Conservation (phyloP, 768 basidiomycete species). For the Naganishia randhawae region DNA sequence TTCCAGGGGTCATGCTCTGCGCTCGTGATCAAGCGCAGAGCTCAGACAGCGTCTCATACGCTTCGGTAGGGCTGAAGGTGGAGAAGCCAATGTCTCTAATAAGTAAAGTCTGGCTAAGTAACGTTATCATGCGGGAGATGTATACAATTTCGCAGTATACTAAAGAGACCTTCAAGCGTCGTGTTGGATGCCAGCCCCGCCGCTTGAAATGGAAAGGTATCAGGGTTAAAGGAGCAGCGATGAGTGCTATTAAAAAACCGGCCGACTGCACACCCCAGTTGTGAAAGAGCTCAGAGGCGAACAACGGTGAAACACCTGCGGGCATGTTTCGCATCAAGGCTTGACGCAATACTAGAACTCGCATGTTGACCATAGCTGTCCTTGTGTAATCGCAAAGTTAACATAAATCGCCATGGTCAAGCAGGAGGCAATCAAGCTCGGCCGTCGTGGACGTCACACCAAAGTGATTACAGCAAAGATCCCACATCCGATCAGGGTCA, state of each 20-base stretch:
- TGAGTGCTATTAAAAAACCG: slow-evolving; percentile 15
- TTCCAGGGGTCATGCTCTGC: too few species aligned
- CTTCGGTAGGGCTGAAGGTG: too few species aligned
- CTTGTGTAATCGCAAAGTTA: slow-evolving; percentile 18
- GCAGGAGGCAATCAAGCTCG: neutral
- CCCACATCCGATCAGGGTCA: slow-evolving; percentile 27
- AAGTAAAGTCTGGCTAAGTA: too few species aligned
- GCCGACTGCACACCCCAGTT: slow-evolving; percentile 20
- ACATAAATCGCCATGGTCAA: neutral
- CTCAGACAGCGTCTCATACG: too few species aligned
- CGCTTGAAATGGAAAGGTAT: slow-evolving; percentile 12
- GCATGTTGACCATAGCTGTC: slow-evolving; percentile 19
- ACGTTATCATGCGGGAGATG: too few species aligned
- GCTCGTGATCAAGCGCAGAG: too few species aligned
- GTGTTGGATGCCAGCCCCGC: slow-evolving; percentile 9
- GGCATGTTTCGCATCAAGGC: slow-evolving; percentile 20
- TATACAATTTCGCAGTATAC: too few species aligned
- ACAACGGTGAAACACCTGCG: slow-evolving; percentile 13
- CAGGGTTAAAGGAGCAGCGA: slow-evolving; percentile 8
- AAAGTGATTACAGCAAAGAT: slow-evolving; percentile 29
- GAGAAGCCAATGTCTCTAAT: too few species aligned
- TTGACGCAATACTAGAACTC: slow-evolving; percentile 15
- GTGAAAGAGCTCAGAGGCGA: slow-evolving; percentile 20
- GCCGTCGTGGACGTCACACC: neutral
- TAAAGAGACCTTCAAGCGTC: too few species aligned